Evolutionary conservation across 2,329 filamentous ascomycete species (phyloP).

Genomic region (Sordariomycetes sp.): DNA sequence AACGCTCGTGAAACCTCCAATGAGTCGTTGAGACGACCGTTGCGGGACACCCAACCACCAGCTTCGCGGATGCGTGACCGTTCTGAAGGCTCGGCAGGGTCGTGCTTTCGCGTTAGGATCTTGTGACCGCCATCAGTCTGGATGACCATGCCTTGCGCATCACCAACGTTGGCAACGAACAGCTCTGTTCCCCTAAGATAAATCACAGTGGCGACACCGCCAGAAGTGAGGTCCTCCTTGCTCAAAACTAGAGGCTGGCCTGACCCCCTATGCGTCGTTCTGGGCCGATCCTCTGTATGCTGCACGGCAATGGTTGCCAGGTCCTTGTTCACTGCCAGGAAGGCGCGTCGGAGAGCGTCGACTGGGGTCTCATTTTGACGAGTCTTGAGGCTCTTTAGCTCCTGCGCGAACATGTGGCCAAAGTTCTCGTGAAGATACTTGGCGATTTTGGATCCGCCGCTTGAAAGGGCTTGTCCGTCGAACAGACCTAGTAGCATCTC

Average conservation of each 20-base stretch:
- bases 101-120: constrained; percentile 83
- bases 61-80: constrained; percentile 86
- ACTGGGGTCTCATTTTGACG: constrained; percentile 63
- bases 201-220: constrained; percentile 83
- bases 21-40: constrained; percentile 85
- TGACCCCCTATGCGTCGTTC: constrained; percentile 61
- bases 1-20: constrained; percentile 91
- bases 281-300: constrained; percentile 64
- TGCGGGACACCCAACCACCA: constrained; percentile 90
- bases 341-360: constrained; percentile 79
- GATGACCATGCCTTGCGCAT: constrained; percentile 92
- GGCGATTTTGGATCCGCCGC: constrained; percentile 87
- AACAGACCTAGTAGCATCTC: constrained; percentile 93
- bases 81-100: constrained; percentile 79
- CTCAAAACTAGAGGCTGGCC: constrained; percentile 67
- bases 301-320: constrained; percentile 77
- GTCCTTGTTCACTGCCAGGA: constrained; percentile 87
- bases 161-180: constrained; percentile 90
- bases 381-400: constrained; percentile 65
- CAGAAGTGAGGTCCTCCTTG: constrained; percentile 82
- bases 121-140: constrained; percentile 77
- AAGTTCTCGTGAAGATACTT: constrained; percentile 97
- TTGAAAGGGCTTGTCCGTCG: constrained; percentile 83
- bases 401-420: constrained; percentile 70
- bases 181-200: constrained; percentile 87